These are phyloP conservation scores for Suhomyces maxii DNA, from an alignment of 1,139 yeast genomes.

Conservation along the genomic window DNA sequence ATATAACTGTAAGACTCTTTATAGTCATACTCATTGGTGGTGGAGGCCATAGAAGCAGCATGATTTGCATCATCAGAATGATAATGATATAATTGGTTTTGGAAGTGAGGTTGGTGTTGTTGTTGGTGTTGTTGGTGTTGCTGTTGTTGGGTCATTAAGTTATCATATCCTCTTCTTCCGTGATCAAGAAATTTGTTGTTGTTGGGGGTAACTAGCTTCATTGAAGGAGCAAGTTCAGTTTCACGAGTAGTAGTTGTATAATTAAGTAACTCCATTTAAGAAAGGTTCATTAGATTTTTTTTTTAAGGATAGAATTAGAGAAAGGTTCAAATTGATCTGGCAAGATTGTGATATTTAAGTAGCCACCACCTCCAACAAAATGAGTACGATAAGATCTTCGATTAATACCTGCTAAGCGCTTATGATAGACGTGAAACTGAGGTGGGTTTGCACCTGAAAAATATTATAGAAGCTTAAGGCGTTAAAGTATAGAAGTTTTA, in stretches of 20 bases:
- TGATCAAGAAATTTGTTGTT: slow-evolving; percentile 2
- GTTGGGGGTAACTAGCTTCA: slow-evolving; percentile 8
- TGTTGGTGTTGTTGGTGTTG: slow-evolving; percentile 3
- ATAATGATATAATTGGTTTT: slow-evolving; percentile 8
- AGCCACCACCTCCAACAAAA: not conserved
- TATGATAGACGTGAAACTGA: slow-evolving; percentile 11
- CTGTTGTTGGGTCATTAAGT: not conserved
- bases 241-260: slow-evolving; percentile 8
- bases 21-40: slow-evolving; percentile 12
- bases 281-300: not conserved
- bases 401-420: slow-evolving; percentile 6
- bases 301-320: not conserved
- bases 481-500: slow-evolving; percentile 13
- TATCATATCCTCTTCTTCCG: slow-evolving; percentile 5
- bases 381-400: slow-evolving; percentile 6
- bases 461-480: slow-evolving; percentile 8
- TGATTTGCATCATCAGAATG: slow-evolving; percentile 9
- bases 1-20: slow-evolving; percentile 14
- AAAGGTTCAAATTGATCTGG: slow-evolving; percentile 6
- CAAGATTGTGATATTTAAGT: slow-evolving; percentile 11
- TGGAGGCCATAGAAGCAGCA: slow-evolving; percentile 1
- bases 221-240: slow-evolving; percentile 9
- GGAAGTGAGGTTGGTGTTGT: slow-evolving; percentile 5
- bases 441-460: slow-evolving; percentile 9
- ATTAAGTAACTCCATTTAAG: slow-evolving; percentile 13